A percentile compares a stretch with the other conserved stretches of the same genome.
Conservation (phyloP, 1,284 basidiomycete species). For the Vanrija sp. region DNA sequence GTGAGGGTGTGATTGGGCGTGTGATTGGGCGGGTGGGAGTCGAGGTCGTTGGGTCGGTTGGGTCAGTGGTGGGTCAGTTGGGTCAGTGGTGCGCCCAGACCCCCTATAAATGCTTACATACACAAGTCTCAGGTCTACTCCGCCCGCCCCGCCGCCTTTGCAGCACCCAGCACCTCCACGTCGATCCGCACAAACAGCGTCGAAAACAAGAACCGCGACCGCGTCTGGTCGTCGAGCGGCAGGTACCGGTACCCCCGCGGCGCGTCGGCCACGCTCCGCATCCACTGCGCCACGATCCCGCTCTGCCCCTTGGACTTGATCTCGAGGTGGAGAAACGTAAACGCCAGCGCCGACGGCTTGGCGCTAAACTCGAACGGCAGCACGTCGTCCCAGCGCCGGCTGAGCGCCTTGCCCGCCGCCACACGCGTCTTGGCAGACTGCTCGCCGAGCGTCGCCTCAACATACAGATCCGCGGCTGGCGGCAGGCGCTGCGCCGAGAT, state of each 20-base stretch:
- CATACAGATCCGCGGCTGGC: slow-evolving; percentile 59
- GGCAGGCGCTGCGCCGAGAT: slow-evolving; percentile 94
- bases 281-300: slow-evolving; percentile 64
- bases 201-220: slow-evolving; percentile 80
- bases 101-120: too few species aligned
- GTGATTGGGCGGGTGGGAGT: too few species aligned
- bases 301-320: slow-evolving; percentile 62
- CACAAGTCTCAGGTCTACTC: too few species aligned
- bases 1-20: too few species aligned
- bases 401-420: slow-evolving; percentile 81
- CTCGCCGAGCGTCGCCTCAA: slow-evolving; percentile 30
- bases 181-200: slow-evolving; percentile 66
- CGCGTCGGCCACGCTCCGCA: slow-evolving; percentile 52
- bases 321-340: slow-evolving; percentile 75
- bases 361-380: slow-evolving; percentile 68
- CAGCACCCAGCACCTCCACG: neutral
- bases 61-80: too few species aligned
- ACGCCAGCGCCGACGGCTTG: slow-evolving; percentile 66
- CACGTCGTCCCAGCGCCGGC: slow-evolving; percentile 77
- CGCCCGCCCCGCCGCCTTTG: too few species aligned
- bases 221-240: slow-evolving; percentile 73
- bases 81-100: too few species aligned
- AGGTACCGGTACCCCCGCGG: slow-evolving; percentile 72
- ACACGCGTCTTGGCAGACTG: slow-evolving; percentile 53
- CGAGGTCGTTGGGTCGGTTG: too few species aligned